Percentiles rank a stretch among this genome's conserved stretches.
These are phyloP conservation scores for Galeopsis tetrahit DNA, from an alignment of 257 asterid species.

Conservation along the genomic window DNA sequence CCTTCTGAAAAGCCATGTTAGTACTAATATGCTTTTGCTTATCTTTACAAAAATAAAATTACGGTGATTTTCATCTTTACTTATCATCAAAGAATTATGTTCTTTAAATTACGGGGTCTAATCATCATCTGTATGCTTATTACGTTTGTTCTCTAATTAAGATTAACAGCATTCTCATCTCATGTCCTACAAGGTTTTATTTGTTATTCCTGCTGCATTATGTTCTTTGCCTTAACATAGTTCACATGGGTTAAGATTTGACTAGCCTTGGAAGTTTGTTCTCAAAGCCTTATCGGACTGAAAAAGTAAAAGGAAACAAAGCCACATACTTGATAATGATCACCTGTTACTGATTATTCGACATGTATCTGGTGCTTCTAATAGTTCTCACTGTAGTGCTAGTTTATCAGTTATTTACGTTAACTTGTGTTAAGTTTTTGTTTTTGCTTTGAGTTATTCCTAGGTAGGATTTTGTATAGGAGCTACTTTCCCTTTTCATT, in stretches of 20 bases:
- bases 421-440: background rate
- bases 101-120: background rate
- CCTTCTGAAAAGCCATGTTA: background rate
- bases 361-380: background rate
- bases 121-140: background rate
- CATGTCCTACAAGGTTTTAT: background rate
- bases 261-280: background rate
- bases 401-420: constrained; percentile 1
- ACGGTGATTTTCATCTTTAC: background rate
- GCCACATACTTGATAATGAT: background rate
- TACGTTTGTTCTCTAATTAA: background rate
- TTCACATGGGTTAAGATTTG: background rate
- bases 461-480: background rate
- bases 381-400: background rate
- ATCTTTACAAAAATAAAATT: background rate
- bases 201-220: background rate
- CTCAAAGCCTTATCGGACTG: background rate
- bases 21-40: background rate
- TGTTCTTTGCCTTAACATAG: constrained; percentile 10
- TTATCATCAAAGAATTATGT: background rate
- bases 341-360: background rate
- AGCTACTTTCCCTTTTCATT: constrained; percentile 1
- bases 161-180: background rate
- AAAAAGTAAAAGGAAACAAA: constrained; percentile 4
- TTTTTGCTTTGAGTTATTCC: background rate